phyloP scores from a whole-genome alignment of 495 filamentous ascomycete species.

The Stereocaulon alpinum region DNA sequence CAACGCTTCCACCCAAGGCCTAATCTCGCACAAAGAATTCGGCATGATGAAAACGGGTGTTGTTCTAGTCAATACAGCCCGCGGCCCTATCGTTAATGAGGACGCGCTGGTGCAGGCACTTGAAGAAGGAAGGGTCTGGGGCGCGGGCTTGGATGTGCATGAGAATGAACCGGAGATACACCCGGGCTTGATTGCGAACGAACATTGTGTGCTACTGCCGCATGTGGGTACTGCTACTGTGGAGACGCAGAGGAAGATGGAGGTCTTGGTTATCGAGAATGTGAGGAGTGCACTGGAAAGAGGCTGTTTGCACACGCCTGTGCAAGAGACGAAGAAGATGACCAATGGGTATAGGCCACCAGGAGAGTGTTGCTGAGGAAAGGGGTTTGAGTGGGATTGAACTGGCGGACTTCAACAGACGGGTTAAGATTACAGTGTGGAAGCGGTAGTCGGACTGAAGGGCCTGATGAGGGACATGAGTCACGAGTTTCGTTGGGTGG shows the following conservation, averaged over 20 bases:
- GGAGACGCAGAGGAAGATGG: conserved; percentile 67
- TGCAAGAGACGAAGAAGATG: conserved; percentile 52
- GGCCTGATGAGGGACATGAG: no score
- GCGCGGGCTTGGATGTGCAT: conserved; percentile 67
- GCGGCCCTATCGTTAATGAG: conserved; percentile 70
- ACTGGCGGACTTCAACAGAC: not conserved
- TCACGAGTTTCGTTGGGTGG: no score
- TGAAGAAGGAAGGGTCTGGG: conserved; percentile 55
- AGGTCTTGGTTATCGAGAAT: conserved; percentile 61
- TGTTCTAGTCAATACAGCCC: conserved; percentile 57
- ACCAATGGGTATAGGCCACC: not conserved
- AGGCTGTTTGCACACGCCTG: conserved; percentile 56
- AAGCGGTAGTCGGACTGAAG: no score
- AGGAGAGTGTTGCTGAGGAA: not conserved
- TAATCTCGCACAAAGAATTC: conserved; percentile 54
- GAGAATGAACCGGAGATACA: conserved; percentile 62
- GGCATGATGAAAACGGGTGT: conserved; percentile 54
- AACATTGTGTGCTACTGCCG: conserved; percentile 61
- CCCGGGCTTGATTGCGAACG: conserved; percentile 56
- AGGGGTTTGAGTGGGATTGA: not conserved
- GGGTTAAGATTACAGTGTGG: no score
- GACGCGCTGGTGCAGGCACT: conserved; percentile 54
- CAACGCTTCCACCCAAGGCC: conserved; percentile 55
- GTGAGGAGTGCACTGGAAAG: conserved; percentile 51
- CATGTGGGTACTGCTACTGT: conserved; percentile 68